Evolutionary conservation across 2,329 filamentous ascomycete species (phyloP).

Genomic region (Aspergillus sp.): DNA sequence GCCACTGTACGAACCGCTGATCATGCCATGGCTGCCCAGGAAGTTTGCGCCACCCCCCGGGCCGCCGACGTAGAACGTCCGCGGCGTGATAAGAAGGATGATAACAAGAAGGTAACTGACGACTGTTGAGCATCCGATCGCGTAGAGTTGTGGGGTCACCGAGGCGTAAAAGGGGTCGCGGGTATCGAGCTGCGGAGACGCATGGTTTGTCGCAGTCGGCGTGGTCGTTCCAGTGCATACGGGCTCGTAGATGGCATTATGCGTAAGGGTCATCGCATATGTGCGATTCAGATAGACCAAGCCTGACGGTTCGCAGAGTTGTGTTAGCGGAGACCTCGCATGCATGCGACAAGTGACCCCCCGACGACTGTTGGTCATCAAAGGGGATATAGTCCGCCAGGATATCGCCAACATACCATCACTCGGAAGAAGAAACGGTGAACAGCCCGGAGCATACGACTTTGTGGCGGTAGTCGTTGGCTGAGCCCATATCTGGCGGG

Average conservation of each 20-base stretch:
- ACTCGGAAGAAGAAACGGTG: conserved; percentile 61
- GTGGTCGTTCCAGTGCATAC: conserved; percentile 42
- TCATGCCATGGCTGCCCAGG: conserved; percentile 78
- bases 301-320: conserved; percentile 23
- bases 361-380: background rate
- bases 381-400: background rate
- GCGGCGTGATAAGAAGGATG: conserved; percentile 91
- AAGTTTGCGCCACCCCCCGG: conserved; percentile 66
- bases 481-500: conserved; percentile 42
- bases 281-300: conserved; percentile 43
- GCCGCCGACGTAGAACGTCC: conserved; percentile 85
- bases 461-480: conserved; percentile 38
- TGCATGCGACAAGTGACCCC: background rate
- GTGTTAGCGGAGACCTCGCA: conserved; percentile 7
- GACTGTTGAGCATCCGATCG: conserved; percentile 85
- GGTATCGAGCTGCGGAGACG: conserved; percentile 62
- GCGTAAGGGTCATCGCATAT: conserved; percentile 44
- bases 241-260: conserved; percentile 51
- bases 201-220: conserved; percentile 30
- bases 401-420: conserved; percentile 43
- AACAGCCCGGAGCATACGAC: conserved; percentile 52
- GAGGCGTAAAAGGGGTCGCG: conserved; percentile 91
- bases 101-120: conserved; percentile 90
- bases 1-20: conserved; percentile 69
- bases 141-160: conserved; percentile 88